Evolutionary conservation across 768 basidiomycete genomes (phyloP).

Genomic region (Trametes cingulata): DNA sequence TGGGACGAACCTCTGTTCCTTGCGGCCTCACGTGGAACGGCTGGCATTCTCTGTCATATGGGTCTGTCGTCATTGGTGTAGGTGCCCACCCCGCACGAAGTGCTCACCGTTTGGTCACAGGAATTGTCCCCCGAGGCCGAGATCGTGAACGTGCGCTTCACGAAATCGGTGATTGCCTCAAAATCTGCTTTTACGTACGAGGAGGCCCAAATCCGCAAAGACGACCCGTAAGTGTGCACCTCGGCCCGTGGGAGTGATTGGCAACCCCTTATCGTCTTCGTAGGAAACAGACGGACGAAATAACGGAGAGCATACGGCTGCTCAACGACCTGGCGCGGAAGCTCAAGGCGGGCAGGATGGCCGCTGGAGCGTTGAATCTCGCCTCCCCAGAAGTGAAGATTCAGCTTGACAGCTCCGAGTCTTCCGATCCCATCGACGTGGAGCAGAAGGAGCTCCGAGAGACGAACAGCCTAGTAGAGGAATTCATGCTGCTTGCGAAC

Average conservation of each 20-base stretch:
- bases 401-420: conserved; percentile 89
- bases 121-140: conserved; percentile 88
- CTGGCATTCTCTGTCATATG: conserved; percentile 95
- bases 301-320: conserved; percentile 84
- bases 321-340: conserved; percentile 86
- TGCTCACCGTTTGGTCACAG: conserved; percentile 43
- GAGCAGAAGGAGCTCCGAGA: conserved; percentile 92
- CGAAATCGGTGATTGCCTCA: conserved; percentile 94
- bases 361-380: conserved; percentile 94
- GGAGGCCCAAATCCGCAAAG: conserved; percentile 92
- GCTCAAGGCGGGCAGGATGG: conserved; percentile 84
- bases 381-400: conserved; percentile 99
- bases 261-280: conserved; percentile 1
- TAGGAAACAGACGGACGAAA: conserved; percentile 75
- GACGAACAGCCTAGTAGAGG: conserved; percentile 96
- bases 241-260: neutral
- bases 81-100: neutral
- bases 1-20: conserved; percentile 93
- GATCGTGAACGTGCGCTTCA: conserved; percentile 88
- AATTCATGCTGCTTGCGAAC: conserved; percentile 98
- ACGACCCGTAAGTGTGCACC: conserved; percentile 70
- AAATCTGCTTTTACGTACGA: conserved; percentile 98
- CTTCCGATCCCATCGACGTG: conserved; percentile 94
- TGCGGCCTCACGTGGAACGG: conserved; percentile 90
- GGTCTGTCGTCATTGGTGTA: conserved; percentile 48